These are phyloP conservation scores for Sophora flavescens DNA, from an alignment of 306 rosid species.

Conservation along the genomic window DNA sequence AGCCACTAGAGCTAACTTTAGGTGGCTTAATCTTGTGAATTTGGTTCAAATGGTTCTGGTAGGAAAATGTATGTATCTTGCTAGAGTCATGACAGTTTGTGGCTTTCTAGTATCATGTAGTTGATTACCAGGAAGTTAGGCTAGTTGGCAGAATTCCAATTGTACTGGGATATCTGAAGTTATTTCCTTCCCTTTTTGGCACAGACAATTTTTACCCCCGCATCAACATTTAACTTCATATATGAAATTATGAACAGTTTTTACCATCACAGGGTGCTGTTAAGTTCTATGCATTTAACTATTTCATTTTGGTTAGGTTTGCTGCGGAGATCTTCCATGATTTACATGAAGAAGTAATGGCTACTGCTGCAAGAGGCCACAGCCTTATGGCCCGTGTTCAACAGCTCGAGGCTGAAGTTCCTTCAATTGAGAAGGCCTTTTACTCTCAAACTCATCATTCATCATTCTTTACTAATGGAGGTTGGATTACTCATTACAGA, in stretches of 20 bases:
- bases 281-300: constrained; percentile 45
- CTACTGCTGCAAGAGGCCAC: constrained; percentile 91
- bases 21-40: constrained; percentile 16
- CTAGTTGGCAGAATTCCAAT: constrained; percentile 20
- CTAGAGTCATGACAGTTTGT: neutral
- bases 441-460: constrained; percentile 85
- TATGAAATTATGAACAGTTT: neutral
- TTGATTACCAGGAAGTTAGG: constrained; percentile 25
- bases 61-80: constrained; percentile 12
- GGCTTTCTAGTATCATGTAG: neutral
- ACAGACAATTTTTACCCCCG: neutral
- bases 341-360: constrained; percentile 98
- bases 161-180: constrained; percentile 16
- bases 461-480: constrained; percentile 75
- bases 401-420: constrained; percentile 98
- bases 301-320: constrained; percentile 66
- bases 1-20: neutral
- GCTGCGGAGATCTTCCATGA: constrained; percentile 97
- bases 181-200: constrained; percentile 23
- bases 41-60: constrained; percentile 24
- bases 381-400: constrained; percentile 89
- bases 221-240: neutral
- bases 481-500: constrained; percentile 55
- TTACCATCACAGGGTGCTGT: constrained; percentile 13
- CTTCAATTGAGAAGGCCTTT: constrained; percentile 90